Evolutionary conservation across 2,329 filamentous ascomycete species (phyloP).

Genomic region (Pochonia chlamydosporia): DNA sequence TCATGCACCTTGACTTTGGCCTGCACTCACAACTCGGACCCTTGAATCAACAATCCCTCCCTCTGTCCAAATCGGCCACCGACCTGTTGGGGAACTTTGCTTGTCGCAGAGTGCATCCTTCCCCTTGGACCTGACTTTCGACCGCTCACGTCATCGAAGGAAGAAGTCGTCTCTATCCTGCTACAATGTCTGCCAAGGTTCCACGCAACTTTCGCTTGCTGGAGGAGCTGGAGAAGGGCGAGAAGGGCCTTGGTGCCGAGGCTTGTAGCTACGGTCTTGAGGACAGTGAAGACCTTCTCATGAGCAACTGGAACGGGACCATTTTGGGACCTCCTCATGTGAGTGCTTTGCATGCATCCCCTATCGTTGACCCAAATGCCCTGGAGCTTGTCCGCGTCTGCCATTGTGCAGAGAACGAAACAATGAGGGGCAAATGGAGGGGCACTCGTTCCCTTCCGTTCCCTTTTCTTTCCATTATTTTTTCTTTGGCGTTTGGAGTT

Average conservation of each 20-base stretch:
- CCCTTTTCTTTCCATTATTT: not conserved
- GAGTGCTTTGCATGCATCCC: conserved; percentile 30
- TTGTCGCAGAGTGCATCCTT: not conserved
- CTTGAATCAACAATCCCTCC: not conserved
- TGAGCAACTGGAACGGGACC: conserved; percentile 98
- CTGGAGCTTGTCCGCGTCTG: too few relatives aligned
- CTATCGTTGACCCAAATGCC: too few relatives aligned
- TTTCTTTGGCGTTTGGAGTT: too few relatives aligned
- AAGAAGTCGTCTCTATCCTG: not conserved
- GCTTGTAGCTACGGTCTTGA: conserved; percentile 95
- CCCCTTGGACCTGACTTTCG: too few relatives aligned
- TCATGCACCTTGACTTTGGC: not conserved
- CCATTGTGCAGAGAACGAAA: too few relatives aligned
- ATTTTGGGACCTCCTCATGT: conserved; percentile 96
- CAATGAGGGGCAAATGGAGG: too few relatives aligned
- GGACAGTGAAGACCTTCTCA: conserved; percentile 87
- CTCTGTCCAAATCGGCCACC: not conserved
- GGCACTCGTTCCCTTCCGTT: not conserved
- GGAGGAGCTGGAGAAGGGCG: conserved; percentile 97
- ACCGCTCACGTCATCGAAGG: too few relatives aligned
- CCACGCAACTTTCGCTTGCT: conserved; percentile 94
- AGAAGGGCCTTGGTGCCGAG: conserved; percentile 94
- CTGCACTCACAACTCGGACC: not conserved
- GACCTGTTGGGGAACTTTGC: not conserved
- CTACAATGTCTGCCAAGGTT: conserved; percentile 50